Conservation (phyloP, 192 early-diverging fungal species). For the Funneliformis geosporum region DNA sequence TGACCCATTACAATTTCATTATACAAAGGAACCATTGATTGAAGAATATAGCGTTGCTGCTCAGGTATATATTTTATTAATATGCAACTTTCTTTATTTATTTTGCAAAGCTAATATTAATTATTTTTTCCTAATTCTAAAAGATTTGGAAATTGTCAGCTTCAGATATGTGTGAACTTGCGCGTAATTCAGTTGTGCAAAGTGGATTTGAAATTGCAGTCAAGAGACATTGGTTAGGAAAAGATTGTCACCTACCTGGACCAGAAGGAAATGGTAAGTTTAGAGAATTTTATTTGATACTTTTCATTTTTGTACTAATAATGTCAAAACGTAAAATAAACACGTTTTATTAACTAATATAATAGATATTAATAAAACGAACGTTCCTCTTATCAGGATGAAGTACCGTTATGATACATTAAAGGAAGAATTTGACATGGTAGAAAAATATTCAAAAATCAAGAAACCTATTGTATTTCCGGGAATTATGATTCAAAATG, state of each 20-base stretch:
- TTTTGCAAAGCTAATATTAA: not conserved
- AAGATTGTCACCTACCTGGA: slow-evolving; percentile 72
- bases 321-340: not conserved
- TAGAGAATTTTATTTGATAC: not conserved
- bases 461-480: too few species aligned
- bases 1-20: slow-evolving; percentile 96
- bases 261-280: slow-evolving; percentile 60
- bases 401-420: slow-evolving; percentile 83
- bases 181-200: slow-evolving; percentile 86
- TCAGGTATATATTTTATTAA: slow-evolving; percentile 54
- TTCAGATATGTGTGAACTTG: slow-evolving; percentile 93
- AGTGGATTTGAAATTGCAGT: slow-evolving; percentile 87
- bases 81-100: not conserved
- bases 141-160: slow-evolving; percentile 92
- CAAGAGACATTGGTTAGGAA: slow-evolving; percentile 91
- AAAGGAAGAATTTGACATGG: slow-evolving; percentile 69
- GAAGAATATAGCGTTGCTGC: slow-evolving; percentile 95
- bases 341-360: not conserved
- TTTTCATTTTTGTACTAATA: not conserved
- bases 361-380: slow-evolving; percentile 83
- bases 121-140: not conserved
- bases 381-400: slow-evolving; percentile 88
- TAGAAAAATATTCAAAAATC: slow-evolving; percentile 42
- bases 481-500: not conserved
- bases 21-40: slow-evolving; percentile 94